Conservation (phyloP, 2,329 filamentous ascomycete genomes). For the Epichloe sylvatica region DNA sequence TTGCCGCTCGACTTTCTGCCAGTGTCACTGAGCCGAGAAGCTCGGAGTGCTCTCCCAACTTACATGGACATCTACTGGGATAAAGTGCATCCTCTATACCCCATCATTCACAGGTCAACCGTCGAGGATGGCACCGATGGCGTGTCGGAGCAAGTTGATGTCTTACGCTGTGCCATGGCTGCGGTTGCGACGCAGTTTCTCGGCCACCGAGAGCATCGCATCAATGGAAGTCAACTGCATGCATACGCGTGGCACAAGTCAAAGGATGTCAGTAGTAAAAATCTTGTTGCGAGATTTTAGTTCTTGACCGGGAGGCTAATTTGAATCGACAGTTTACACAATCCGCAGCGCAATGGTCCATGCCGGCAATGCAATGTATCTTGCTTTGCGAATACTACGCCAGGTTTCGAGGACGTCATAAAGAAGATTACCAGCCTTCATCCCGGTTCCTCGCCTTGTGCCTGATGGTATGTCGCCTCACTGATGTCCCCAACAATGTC, state of each 20-base stretch:
- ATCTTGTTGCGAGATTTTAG: not conserved
- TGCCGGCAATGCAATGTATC: constrained; percentile 39
- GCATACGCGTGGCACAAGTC: constrained; percentile 36
- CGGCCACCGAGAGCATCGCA: constrained; percentile 33
- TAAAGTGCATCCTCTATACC: constrained; percentile 32
- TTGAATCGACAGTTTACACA: constrained; percentile 23
- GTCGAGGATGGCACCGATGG: constrained; percentile 23
- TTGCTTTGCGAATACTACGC: constrained; percentile 41
- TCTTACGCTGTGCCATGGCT: constrained; percentile 41
- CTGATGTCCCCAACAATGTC: too few relatives aligned
- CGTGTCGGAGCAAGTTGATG: constrained; percentile 23
- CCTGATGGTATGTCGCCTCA: constrained; percentile 34
- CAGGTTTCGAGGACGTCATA: constrained; percentile 37
- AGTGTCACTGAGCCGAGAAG: constrained; percentile 24
- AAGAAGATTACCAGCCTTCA: constrained; percentile 33
- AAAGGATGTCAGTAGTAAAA: constrained; percentile 30
- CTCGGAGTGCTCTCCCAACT: constrained; percentile 30
- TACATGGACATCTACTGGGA: constrained; percentile 43
- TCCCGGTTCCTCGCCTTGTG: constrained; percentile 36
- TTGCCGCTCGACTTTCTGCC: constrained; percentile 13
- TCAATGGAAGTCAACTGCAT: constrained; percentile 36
- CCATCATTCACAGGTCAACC: constrained; percentile 35
- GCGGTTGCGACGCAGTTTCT: constrained; percentile 41
- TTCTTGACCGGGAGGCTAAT: constrained; percentile 6
- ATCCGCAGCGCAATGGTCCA: constrained; percentile 23